Evolutionary conservation across 2,329 filamentous ascomycete species (phyloP).

Genomic region (Coniochaeta pulveracea): DNA sequence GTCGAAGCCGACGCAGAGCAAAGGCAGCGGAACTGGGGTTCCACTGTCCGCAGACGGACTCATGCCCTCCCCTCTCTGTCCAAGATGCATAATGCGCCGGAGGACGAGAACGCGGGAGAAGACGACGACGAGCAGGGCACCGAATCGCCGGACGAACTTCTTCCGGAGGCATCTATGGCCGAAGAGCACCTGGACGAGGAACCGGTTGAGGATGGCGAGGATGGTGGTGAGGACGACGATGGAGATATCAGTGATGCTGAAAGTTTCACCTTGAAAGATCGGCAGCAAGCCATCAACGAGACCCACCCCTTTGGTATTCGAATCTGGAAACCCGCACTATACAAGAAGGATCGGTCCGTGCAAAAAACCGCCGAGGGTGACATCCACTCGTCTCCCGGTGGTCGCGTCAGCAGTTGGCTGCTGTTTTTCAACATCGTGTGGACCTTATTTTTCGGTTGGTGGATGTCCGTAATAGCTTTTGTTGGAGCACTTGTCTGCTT

Average conservation of each 20-base stretch:
- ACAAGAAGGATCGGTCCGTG: conserved; percentile 95
- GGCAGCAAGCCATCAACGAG: conserved; percentile 95
- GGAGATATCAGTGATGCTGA: conserved; percentile 79
- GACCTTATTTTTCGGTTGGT: conserved; percentile 92
- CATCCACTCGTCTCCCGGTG: conserved; percentile 89
- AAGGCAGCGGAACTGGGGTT: conserved; percentile 29
- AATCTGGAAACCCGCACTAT: conserved; percentile 96
- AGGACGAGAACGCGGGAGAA: conserved; percentile 17
- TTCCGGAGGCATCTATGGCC: conserved; percentile 7
- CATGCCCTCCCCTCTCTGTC: conserved; percentile 18
- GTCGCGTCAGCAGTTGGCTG: conserved; percentile 73
- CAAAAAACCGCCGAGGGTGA: conserved; percentile 94
- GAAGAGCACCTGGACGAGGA: conserved; percentile 25
- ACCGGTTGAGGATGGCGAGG: conserved; percentile 31
- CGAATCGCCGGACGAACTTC: conserved; percentile 12
- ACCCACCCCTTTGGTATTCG: conserved; percentile 98
- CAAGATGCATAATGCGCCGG: conserved; percentile 17
- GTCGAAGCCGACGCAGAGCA: conserved; percentile 56
- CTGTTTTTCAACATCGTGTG: conserved; percentile 82
- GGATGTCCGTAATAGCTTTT: conserved; percentile 71
- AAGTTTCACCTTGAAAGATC: conserved; percentile 94
- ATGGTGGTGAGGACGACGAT: conserved; percentile 52
- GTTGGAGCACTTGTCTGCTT: conserved; percentile 69
- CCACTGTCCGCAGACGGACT: conserved; percentile 26
- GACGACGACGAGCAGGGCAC: conserved; percentile 24